phyloP scores from a whole-genome alignment of 192 early-diverging fungal species.

The Jimgerdemannia lactiflua region DNA sequence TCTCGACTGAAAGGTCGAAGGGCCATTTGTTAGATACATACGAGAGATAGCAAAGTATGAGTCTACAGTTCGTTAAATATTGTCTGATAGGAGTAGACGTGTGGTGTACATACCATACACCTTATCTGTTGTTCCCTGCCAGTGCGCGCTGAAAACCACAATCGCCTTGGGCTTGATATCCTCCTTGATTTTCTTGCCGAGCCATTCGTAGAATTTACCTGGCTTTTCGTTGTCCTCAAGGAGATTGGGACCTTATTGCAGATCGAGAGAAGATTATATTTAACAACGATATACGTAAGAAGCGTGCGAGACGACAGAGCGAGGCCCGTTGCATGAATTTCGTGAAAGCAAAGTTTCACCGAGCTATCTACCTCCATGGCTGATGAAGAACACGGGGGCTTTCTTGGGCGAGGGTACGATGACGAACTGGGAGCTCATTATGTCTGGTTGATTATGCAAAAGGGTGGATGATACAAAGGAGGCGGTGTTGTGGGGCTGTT shows the following conservation, averaged over 20 bases:
- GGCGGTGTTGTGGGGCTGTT: too few species aligned
- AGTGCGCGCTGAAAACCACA: constrained; percentile 65
- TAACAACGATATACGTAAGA: too few species aligned
- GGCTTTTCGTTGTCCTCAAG: constrained; percentile 25
- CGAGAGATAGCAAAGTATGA: background rate
- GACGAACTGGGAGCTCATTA: background rate
- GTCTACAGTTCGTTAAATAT: too few species aligned
- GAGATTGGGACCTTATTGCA: constrained; percentile 24
- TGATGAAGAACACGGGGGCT: background rate
- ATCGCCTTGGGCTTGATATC: constrained; percentile 57
- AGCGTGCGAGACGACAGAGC: too few species aligned
- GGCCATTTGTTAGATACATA: constrained; percentile 4
- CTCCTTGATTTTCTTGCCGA: constrained; percentile 36
- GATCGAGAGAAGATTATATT: too few species aligned
- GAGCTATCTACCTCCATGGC: background rate
- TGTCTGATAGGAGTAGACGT: background rate
- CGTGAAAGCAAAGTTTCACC: background rate
- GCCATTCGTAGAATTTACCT: constrained; percentile 29
- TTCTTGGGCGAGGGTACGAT: background rate
- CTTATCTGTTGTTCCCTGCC: constrained; percentile 46
- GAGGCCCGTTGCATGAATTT: background rate
- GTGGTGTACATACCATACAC: constrained; percentile 32
- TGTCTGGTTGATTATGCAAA: too few species aligned
- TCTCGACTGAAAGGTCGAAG: constrained; percentile 25
- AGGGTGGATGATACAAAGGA: too few species aligned